Evolutionary conservation across 306 rosid species (phyloP).

Genomic region (Coriaria nepalensis): DNA sequence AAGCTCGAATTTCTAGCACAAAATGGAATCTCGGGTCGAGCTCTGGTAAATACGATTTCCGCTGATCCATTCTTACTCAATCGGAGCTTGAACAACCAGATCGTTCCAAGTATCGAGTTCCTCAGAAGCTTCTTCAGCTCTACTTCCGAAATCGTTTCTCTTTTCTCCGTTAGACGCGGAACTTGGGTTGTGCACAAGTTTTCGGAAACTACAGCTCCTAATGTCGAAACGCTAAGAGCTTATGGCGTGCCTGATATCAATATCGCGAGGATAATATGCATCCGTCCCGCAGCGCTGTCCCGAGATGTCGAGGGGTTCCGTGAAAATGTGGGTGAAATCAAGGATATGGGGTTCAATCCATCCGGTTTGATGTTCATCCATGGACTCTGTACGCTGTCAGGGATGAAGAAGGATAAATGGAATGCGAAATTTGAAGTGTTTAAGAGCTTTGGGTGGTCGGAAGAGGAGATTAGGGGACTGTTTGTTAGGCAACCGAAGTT

Average conservation of each 20-base stretch:
- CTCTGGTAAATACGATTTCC: background rate
- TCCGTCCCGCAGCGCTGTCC: constrained; percentile 2
- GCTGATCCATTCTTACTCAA: constrained; percentile 2
- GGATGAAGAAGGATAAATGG: constrained; percentile 17
- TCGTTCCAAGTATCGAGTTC: constrained; percentile 11
- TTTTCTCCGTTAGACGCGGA: constrained; percentile 5
- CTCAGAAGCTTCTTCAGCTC: constrained; percentile 10
- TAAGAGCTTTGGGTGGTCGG: constrained; percentile 19
- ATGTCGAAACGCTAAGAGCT: constrained; percentile 8
- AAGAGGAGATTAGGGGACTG: constrained; percentile 13
- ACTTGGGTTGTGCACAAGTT: constrained; percentile 8
- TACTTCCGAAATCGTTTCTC: background rate
- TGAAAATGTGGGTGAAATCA: constrained; percentile 1
- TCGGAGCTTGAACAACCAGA: constrained; percentile 13
- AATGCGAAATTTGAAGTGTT: constrained; percentile 11
- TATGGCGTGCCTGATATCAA: constrained; percentile 1
- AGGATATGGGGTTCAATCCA: constrained; percentile 11
- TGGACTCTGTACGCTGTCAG: constrained; percentile 7
- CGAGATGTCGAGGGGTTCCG: constrained; percentile 3
- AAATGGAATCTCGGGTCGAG: constrained; percentile 7
- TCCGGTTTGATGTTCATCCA: constrained; percentile 14
- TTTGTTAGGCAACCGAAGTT: constrained; percentile 10
- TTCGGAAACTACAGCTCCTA: constrained; percentile 5
- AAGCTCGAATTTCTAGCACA: constrained; percentile 13
- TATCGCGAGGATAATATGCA: constrained; percentile 1